Conservation (phyloP, 345 rosid species). For the Syzygium jambos region DNA sequence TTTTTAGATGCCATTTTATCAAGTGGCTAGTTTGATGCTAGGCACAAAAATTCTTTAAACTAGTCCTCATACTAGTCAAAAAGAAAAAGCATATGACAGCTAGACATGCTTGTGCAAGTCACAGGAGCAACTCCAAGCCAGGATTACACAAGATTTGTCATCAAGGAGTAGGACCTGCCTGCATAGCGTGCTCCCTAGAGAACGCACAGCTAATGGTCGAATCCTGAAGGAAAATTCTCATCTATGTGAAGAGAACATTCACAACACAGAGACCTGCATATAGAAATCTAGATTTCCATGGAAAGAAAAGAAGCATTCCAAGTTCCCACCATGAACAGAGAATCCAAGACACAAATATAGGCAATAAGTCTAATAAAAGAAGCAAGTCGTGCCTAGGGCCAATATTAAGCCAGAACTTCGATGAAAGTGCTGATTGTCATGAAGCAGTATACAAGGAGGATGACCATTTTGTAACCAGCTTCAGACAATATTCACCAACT, state of each 20-base stretch:
- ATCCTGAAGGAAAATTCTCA: neutral
- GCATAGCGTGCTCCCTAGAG: neutral
- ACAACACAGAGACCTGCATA: neutral
- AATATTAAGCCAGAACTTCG: neutral
- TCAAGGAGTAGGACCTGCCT: neutral
- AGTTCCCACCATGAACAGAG: neutral
- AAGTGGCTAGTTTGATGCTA: neutral
- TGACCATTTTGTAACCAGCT: neutral
- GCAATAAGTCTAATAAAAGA: neutral
- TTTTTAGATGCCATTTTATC: neutral
- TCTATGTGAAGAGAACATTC: neutral
- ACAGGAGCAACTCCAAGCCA: neutral
- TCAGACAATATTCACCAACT: neutral
- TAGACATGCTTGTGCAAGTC: neutral
- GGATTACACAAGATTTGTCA: neutral
- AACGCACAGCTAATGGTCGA: neutral
- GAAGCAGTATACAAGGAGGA: neutral
- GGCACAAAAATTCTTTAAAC: neutral
- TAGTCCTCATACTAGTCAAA: neutral
- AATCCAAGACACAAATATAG: neutral
- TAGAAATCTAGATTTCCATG: neutral
- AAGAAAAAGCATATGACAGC: neutral
- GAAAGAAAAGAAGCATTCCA: neutral
- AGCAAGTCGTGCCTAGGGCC: neutral
- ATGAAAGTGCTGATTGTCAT: neutral